These are phyloP conservation scores for Sarocladium kiliense DNA, from an alignment of 2,329 filamentous ascomycete species.

Conservation along the genomic window DNA sequence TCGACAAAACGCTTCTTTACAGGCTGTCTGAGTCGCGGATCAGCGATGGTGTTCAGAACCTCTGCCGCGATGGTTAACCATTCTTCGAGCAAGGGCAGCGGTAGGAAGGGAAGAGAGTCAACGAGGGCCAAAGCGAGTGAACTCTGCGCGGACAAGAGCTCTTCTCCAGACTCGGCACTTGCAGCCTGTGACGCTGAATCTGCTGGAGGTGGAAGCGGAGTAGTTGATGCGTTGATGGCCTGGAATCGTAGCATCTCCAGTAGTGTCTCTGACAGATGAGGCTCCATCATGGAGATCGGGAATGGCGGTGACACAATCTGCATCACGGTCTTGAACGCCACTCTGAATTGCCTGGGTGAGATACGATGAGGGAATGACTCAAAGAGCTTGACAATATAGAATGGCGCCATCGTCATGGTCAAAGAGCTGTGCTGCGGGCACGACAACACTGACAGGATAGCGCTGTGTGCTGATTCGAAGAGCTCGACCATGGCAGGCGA, in stretches of 20 bases:
- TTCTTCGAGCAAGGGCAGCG: constrained; percentile 65
- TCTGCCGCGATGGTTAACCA: constrained; percentile 73
- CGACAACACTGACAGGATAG: constrained; percentile 73
- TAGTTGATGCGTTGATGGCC: constrained; percentile 45
- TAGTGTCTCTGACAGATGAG: constrained; percentile 72
- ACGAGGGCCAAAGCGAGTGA: constrained; percentile 71
- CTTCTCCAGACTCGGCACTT: constrained; percentile 18
- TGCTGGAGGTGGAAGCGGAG: constrained; percentile 33
- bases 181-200: constrained; percentile 28
- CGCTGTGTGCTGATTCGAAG: constrained; percentile 86
- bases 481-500: constrained; percentile 48
- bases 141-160: constrained; percentile 68
- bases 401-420: constrained; percentile 67
- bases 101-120: constrained; percentile 71
- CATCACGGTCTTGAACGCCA: constrained; percentile 82
- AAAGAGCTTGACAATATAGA: constrained; percentile 79
- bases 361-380: constrained; percentile 73
- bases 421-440: constrained; percentile 71
- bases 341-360: constrained; percentile 77
- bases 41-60: constrained; percentile 58
- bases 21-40: constrained; percentile 55
- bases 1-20: constrained; percentile 75
- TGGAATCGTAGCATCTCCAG: constrained; percentile 70
- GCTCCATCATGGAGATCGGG: constrained; percentile 65
- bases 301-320: constrained; percentile 78